phyloP scores from a whole-genome alignment of 306 rosid genomes.

The Rosa rugosa region DNA sequence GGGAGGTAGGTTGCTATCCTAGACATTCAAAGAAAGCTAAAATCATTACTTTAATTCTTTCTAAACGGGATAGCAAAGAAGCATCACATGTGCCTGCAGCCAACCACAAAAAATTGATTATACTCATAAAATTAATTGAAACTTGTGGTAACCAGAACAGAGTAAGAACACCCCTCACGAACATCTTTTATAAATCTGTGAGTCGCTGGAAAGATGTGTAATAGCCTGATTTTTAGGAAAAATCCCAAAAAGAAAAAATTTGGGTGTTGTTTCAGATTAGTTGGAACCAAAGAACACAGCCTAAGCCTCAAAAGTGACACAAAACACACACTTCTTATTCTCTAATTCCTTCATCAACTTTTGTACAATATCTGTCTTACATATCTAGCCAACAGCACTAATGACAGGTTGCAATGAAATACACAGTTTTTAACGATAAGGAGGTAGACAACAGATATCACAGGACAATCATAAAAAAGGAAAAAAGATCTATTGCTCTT shows the following conservation, averaged over 20 bases:
- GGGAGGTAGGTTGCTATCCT: not conserved
- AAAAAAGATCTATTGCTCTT: not conserved
- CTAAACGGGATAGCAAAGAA: not conserved
- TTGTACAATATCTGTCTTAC: not conserved
- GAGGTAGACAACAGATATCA: not conserved
- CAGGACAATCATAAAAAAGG: not conserved
- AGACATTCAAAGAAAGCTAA: not conserved
- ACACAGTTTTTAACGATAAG: not conserved
- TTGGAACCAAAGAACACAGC: not conserved
- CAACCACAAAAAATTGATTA: not conserved
- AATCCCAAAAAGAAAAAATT: not conserved
- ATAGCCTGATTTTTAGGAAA: not conserved
- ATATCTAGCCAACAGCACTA: not conserved
- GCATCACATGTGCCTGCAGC: not conserved
- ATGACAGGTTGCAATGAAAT: not conserved
- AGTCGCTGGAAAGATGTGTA: not conserved
- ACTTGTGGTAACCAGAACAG: not conserved
- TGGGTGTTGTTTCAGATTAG: not conserved
- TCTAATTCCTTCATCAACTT: not conserved
- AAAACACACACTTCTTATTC: not conserved
- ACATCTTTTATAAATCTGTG: not conserved
- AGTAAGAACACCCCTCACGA: not conserved
- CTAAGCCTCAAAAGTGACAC: not conserved
- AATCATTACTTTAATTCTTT: not conserved
- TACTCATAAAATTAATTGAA: not conserved